phyloP scores from a whole-genome alignment of 2,329 filamentous ascomycete species.

The Penicillium sp. region DNA sequence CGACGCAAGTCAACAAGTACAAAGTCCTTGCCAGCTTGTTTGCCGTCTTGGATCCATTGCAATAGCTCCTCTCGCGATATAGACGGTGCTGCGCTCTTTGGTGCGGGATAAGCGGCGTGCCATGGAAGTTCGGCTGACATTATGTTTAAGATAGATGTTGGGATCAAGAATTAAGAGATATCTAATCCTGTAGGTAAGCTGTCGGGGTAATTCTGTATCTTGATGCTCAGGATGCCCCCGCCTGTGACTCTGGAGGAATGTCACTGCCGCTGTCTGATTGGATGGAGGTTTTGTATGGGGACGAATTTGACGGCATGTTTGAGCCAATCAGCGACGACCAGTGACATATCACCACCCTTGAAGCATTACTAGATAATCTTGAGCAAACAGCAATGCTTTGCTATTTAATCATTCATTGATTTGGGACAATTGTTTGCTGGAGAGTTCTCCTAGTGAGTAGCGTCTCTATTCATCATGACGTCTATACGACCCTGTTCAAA shows the following conservation, averaged over 20 bases:
- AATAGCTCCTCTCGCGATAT: constrained; percentile 39
- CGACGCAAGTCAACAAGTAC: constrained; percentile 50
- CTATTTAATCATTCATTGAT: too few relatives aligned
- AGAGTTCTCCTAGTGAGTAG: too few relatives aligned
- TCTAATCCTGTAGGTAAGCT: background rate
- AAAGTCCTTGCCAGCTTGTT: constrained; percentile 33
- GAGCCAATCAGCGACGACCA: constrained; percentile 15
- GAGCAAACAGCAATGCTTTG: background rate
- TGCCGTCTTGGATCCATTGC: constrained; percentile 36
- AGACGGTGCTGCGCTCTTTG: constrained; percentile 28
- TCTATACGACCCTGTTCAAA: background rate
- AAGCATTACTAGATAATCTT: background rate
- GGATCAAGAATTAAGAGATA: background rate
- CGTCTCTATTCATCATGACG: background rate
- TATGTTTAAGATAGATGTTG: background rate
- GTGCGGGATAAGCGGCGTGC: constrained; percentile 44
- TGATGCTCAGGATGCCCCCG: background rate
- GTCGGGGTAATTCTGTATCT: background rate
- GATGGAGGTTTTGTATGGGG: background rate
- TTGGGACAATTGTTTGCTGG: background rate
- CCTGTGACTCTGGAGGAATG: background rate
- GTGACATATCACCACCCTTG: constrained; percentile 4
- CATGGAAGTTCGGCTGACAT: constrained; percentile 31
- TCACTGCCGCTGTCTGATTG: constrained; percentile 9
- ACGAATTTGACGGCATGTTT: background rate